Evolutionary conservation across 2,329 filamentous ascomycete genomes (phyloP), one percentile per base, ranked within the genome.

Genomic region (Pseudocercospora macadamiae): DNA sequence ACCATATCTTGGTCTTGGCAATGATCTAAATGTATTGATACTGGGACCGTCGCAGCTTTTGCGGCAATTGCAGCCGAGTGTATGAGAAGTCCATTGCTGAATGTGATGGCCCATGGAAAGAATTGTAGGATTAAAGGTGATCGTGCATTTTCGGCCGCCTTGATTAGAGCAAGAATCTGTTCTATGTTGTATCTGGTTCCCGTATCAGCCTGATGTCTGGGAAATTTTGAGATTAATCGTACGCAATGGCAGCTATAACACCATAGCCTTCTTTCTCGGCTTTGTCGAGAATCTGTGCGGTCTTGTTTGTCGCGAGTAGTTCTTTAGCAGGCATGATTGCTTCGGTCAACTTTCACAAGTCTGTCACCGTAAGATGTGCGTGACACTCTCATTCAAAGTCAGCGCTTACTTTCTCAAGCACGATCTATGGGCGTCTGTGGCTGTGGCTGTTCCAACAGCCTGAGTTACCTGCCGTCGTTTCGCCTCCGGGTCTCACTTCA

Each of bases 21-120:
- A 56, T 72, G 71, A 52, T 73, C 70, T 10, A 73, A 61, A 55
- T 73, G 71, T 4, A 71, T 54, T 7, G 67, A 62, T 3, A 71
- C 62, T 9, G 69, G 69, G 1, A 71, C 68, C 9, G 62, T 63
- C 6, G 69, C 67, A 9, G 54, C 55, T 36, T 54, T 45, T 3
- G 66, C 66, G 2, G 66, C 66, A 6, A 64, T 57, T 6, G 66
- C 68, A 3, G 68, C 69, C 5, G 66, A 59, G 28, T 61, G 64
- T 14, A 71, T 56, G 9, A 71, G 60, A 2, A 70, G 64, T 30
- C 65, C 67, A 55, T 68, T 62, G 37, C 57, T 59, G 45, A 65
- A 68, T 21, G 59, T 63, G 45, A 70, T 67, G 7, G 67, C 65
- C 68, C 68, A 71, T 1, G 69, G 69, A 59, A 70, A 71, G 19